A percentile compares a stretch with the other conserved stretches of the same genome.
Conservation (phyloP, 331 rosid genomes). For the Rosa hybrid region DNA sequence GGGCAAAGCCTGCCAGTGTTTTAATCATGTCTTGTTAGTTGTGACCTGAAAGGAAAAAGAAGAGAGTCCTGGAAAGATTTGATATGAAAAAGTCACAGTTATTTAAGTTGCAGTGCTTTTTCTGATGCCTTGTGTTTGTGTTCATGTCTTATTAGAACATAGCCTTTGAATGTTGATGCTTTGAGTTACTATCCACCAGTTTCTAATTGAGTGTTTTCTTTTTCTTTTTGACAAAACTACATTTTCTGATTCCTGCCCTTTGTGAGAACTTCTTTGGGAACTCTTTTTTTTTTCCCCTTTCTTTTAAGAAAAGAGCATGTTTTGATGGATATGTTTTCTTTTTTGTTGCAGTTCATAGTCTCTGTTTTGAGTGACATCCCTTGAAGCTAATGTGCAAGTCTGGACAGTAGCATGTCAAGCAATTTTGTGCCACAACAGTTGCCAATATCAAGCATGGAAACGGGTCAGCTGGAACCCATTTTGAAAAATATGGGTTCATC, state of each 20-base stretch:
- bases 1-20: not conserved
- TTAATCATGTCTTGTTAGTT: not conserved
- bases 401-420: conserved; percentile 49
- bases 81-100: not conserved
- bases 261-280: not conserved
- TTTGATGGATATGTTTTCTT: not conserved
- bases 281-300: not conserved
- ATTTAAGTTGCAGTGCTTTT: not conserved
- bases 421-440: conserved; percentile 57
- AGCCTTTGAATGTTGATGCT: not conserved
- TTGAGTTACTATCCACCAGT: not conserved
- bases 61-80: not conserved
- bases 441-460: conserved; percentile 48
- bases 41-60: not conserved
- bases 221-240: not conserved
- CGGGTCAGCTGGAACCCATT: conserved; percentile 62
- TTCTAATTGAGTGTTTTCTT: not conserved
- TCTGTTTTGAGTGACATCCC: conserved; percentile 20
- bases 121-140: not conserved
- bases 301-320: not conserved
- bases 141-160: not conserved
- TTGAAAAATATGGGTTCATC: conserved; percentile 48
- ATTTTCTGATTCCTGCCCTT: not conserved
- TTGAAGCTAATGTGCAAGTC: conserved; percentile 1
- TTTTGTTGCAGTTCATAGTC: conserved; percentile 14